Evolutionary conservation across 2,329 filamentous ascomycete species (phyloP).

Genomic region (Xylariaceae sp.): DNA sequence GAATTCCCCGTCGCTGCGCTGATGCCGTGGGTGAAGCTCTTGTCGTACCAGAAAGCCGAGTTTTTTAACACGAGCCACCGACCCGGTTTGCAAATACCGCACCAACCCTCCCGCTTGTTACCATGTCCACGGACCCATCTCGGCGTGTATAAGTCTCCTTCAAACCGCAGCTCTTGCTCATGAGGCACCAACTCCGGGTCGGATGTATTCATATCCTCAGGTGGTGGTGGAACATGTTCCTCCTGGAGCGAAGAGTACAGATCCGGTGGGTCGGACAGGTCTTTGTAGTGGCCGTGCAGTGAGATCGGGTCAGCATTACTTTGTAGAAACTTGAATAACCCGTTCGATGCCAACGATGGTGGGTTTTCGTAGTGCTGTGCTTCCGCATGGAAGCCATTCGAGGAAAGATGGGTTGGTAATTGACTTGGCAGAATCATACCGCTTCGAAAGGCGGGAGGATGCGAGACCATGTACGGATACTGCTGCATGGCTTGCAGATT

Average conservation of each 20-base stretch:
- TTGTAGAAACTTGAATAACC: constrained; percentile 68
- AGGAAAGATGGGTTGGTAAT: constrained; percentile 45
- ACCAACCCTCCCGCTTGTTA: constrained; percentile 87
- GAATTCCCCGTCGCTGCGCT: constrained; percentile 74
- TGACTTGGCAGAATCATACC: constrained; percentile 56
- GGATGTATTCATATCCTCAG: constrained; percentile 75
- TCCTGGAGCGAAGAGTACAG: constrained; percentile 71
- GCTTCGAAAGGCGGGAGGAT: constrained; percentile 51
- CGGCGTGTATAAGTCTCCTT: constrained; percentile 78
- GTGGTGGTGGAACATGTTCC: constrained; percentile 68
- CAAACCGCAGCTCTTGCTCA: constrained; percentile 74
- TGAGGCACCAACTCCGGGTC: constrained; percentile 73
- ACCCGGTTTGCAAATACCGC: constrained; percentile 80
- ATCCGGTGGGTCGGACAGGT: constrained; percentile 71
- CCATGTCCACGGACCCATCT: constrained; percentile 80
- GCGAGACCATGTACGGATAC: constrained; percentile 52
- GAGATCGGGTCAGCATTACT: constrained; percentile 68
- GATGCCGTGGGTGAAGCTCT: constrained; percentile 84
- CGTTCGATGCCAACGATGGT: constrained; percentile 63
- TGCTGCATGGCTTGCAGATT: constrained; percentile 55
- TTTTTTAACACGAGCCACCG: constrained; percentile 87
- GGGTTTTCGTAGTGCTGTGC: constrained; percentile 55
- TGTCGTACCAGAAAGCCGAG: constrained; percentile 90
- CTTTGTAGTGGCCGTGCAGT: constrained; percentile 65
- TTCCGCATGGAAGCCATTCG: constrained; percentile 47